Evolutionary conservation across 805 yeast genomes (phyloP), one percentile per base, ranked within the genome.

Genomic region (Kodamaea neixiangensis): DNA sequence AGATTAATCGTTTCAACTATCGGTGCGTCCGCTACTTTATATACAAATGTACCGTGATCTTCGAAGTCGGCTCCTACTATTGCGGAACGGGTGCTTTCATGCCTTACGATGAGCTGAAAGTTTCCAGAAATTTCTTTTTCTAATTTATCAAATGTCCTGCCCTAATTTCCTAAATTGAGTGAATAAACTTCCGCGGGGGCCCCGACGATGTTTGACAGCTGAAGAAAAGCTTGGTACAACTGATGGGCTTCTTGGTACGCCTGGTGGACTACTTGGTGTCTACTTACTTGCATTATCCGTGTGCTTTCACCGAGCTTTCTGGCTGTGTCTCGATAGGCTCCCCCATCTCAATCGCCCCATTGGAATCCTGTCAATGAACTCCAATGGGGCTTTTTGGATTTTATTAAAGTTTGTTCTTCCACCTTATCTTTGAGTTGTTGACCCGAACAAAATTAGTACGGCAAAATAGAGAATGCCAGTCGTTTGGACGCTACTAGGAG

Each of bases 141-240:
- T 29, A 20, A 18, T 18, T 31, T 43, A 47, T 47, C 21, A 33
- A 47, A 17, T 10, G 42, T 21, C 50, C 50, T 46, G 41, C 46
- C 41, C 50, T 20, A 42, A 35, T 47, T 46, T 47, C 50, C 50
- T 44, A 31, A 44, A 31, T 44, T 44, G 31, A 31, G 17, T 22
- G n/a, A 13, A 13, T 11, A 13, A 37, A 37, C 9, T 17, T 17
- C 40, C 20, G 40, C 40, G 20, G 20, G 20, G 40, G 20, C 14
- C 14, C 31, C 31, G 31, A 25, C 31, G 31, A 13, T 13, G 31
- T 25, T 25, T 25, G 31, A 25, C 31, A 15, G 38, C 38, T 34
- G 4, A 34, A 15, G 3, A 34, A 25, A 25, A 25, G 31, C 31
- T 25, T 25, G 31, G 31, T 25, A n/a, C n/a, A n/a, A n/a, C n/a